Evolutionary conservation across 192 early-diverging fungal species (phyloP), one percentile per base, ranked within the genome.

Genomic region (Rhizoclosmatium globosum): DNA sequence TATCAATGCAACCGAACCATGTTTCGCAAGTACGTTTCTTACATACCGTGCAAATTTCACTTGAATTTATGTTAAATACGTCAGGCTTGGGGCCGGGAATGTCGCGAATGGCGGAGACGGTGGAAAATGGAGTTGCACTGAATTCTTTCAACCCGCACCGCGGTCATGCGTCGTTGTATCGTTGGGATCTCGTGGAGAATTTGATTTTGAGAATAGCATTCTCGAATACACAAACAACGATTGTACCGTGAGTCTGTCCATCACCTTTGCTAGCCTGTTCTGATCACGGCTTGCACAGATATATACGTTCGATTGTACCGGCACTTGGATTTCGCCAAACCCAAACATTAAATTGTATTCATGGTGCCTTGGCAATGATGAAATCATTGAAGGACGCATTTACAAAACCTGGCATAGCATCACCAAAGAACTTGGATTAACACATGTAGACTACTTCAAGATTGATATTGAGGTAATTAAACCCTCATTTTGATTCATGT

Each of bases 321-420:
- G 66, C 6, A 41, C 15, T 41, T 68, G 42, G 42, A 17, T 13
- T 6, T 45, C 66, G 15, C 39, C 39, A 17, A 11, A 68, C 46
- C 38, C 21, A 13, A 45, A 68, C 43, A 68, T 68, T 1, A 43
- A 31, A 15, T 46, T 68, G 4, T 11, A 68, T 41, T n/a, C 15
- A 43, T 68, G 66, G 66, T 68, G 66, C 43, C 21, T 68, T 4
- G 66, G 66, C 13, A 68, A 68, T 42, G 66, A 68, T 41, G 38
- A 68, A 45, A 15, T 68, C 39, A 68, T 68, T 47, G 47, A 68
- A 9, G 66, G 66, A 7, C 4, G 42, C 4, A 45, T 68, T 39
- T 68, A 47, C 43, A 68, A 68, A 43, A 17, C 66, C 42, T 68
- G 66, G 66, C 13, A 68, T 11, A 68, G 31, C 13, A 68, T 45